Evolutionary conservation across 1,139 yeast species (phyloP).

Genomic region (Yamadazyma diospyri): DNA sequence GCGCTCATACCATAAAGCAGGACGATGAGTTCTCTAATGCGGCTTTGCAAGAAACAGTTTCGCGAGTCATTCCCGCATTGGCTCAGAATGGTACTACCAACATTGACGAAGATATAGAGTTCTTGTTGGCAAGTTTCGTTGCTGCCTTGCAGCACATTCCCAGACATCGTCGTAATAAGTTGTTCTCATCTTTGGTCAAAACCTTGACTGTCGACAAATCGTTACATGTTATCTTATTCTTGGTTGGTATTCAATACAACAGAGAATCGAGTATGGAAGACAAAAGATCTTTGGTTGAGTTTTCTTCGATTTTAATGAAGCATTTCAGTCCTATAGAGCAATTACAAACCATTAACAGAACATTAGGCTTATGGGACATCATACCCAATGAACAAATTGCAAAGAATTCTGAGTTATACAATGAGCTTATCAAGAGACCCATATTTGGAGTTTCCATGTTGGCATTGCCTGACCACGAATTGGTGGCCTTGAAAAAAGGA

Average conservation of each 20-base stretch:
- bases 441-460: constrained; percentile 62
- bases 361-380: constrained; percentile 50
- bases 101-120: constrained; percentile 49
- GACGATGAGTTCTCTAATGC: constrained; percentile 93
- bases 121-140: constrained; percentile 80
- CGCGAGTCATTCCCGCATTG: constrained; percentile 88
- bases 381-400: constrained; percentile 43
- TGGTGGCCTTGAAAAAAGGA: constrained; percentile 39
- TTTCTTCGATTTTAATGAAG: constrained; percentile 64
- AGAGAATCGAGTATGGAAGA: constrained; percentile 50
- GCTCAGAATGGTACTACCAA: constrained; percentile 49
- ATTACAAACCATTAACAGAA: constrained; percentile 55
- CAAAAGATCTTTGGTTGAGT: constrained; percentile 70
- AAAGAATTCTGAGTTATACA: constrained; percentile 34
- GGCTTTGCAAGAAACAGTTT: constrained; percentile 88
- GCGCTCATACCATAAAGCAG: constrained; percentile 94
- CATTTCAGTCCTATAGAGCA: constrained; percentile 69
- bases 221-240: constrained; percentile 67
- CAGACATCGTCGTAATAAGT: constrained; percentile 86
- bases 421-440: constrained; percentile 48
- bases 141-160: constrained; percentile 96
- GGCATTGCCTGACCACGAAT: constrained; percentile 47
- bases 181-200: constrained; percentile 73
- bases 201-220: constrained; percentile 72
- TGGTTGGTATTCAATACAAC: constrained; percentile 77